Evolutionary conservation across 768 basidiomycete genomes (phyloP).

Genomic region (Rhodotorula graminis): DNA sequence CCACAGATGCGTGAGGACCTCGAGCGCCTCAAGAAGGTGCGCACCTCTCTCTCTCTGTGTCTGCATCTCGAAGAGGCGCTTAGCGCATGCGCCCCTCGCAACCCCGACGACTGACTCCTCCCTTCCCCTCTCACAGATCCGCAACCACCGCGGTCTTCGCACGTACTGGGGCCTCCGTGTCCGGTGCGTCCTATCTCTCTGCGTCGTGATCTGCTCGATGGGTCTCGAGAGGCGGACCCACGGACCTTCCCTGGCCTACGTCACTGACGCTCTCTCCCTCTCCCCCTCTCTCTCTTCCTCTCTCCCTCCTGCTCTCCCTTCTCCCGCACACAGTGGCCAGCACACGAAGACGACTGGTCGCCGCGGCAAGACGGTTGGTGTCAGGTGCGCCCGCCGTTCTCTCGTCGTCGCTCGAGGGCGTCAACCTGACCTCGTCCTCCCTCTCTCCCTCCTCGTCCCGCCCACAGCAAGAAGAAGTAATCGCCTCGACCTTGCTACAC

Average conservation of each 20-base stretch:
- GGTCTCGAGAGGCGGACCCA: too few relatives aligned
- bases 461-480: conserved; percentile 9
- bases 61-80: too few relatives aligned
- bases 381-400: conserved; percentile 7
- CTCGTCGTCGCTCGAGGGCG: not conserved
- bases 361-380: conserved; percentile 40
- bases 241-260: not conserved
- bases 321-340: not conserved
- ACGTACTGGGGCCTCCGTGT: conserved; percentile 57
- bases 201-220: not conserved
- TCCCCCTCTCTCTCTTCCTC: too few relatives aligned
- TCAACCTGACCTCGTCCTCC: not conserved
- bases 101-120: too few relatives aligned
- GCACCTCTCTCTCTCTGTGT: too few relatives aligned
- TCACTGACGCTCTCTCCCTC: not conserved
- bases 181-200: conserved; percentile 57
- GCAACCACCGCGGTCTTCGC: conserved; percentile 71
- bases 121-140: conserved; percentile 54
- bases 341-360: conserved; percentile 88
- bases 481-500: too few relatives aligned
- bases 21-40: conserved; percentile 84
- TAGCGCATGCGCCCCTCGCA: too few relatives aligned
- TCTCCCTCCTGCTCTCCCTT: too few relatives aligned
- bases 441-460: not conserved
- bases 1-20: conserved; percentile 73